These are phyloP conservation scores for Moesziomyces globuligerus DNA, from an alignment of 1,284 basidiomycete species.

Conservation along the genomic window DNA sequence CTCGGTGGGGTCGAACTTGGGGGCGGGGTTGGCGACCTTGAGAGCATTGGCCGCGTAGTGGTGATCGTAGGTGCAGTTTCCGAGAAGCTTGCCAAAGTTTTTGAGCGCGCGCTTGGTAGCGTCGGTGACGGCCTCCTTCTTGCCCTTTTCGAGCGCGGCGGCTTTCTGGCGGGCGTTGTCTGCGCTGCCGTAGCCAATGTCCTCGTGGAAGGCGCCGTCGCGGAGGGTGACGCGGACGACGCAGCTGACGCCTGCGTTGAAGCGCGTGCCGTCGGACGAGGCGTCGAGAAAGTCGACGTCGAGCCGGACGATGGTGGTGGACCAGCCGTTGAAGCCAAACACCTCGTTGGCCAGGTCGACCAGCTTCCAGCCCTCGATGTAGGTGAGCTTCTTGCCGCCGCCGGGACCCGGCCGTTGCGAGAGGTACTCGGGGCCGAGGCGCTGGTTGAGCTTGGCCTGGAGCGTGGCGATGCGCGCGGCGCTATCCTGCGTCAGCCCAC, in stretches of 20 bases:
- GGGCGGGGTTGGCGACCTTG: constrained; percentile 70
- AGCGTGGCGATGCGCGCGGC: constrained; percentile 73
- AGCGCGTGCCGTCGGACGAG: constrained; percentile 74
- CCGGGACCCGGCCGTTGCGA: constrained; percentile 88
- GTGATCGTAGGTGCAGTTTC: constrained; percentile 93
- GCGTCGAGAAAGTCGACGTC: constrained; percentile 73
- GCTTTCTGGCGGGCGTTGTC: constrained; percentile 88
- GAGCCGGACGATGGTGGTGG: constrained; percentile 81
- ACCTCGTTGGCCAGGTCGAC: constrained; percentile 86
- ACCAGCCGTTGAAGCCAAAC: constrained; percentile 99
- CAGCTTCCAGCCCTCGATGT: constrained; percentile 92
- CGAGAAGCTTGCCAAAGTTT: constrained; percentile 91
- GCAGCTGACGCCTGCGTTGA: constrained; percentile 81
- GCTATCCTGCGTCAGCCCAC: constrained; percentile 49
- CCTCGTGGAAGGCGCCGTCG: constrained; percentile 88
- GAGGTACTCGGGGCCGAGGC: constrained; percentile 92
- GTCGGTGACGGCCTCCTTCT: constrained; percentile 97
- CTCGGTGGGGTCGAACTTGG: constrained; percentile 49
- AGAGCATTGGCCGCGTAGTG: constrained; percentile 82
- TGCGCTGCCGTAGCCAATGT: constrained; percentile 80
- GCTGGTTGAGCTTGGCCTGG: constrained; percentile 84
- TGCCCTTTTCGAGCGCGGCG: constrained; percentile 91
- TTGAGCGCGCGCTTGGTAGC: constrained; percentile 88
- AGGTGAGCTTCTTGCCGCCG: constrained; percentile 78
- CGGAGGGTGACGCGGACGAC: constrained; percentile 85